phyloP scores from a whole-genome alignment of 352 stramenopile species.

The Pythium diclinum region DNA sequence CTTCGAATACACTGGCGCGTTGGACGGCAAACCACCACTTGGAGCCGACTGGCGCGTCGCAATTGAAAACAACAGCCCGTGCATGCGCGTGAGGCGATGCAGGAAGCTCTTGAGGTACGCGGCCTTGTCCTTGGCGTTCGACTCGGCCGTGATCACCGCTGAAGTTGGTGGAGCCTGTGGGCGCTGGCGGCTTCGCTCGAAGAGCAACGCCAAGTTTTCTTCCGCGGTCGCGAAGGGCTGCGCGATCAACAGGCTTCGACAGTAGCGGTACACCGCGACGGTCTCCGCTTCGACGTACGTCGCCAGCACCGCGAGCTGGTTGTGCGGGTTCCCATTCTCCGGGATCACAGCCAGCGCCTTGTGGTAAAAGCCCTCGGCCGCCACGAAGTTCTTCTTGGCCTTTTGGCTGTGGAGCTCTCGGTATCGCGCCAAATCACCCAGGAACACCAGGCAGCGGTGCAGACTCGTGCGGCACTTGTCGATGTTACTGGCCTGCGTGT shows the following conservation, averaged over 20 bases:
- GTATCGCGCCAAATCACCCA: conserved; percentile 80
- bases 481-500: conserved; percentile 18
- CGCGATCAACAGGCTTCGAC: conserved; percentile 76
- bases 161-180: conserved; percentile 40
- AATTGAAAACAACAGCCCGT: conserved; percentile 79
- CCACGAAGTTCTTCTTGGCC: conserved; percentile 81
- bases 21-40: conserved; percentile 8
- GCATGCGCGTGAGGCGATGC: conserved; percentile 79
- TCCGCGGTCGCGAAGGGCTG: conserved; percentile 86
- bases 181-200: conserved; percentile 83
- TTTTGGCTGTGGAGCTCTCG: conserved; percentile 80
- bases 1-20: conserved; percentile 38
- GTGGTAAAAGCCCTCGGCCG: conserved; percentile 69
- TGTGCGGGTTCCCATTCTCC: conserved; percentile 84
- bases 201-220: conserved; percentile 87
- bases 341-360: conserved; percentile 62
- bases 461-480: conserved; percentile 59
- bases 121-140: conserved; percentile 70
- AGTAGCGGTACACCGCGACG: conserved; percentile 90
- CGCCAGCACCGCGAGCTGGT: conserved; percentile 79
- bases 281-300: conserved; percentile 89
- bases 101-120: conserved; percentile 87
- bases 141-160: conserved; percentile 33
- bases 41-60: conserved; percentile 26
- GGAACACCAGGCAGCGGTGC: conserved; percentile 79